Evolutionary conservation across 1,284 basidiomycete species (phyloP).

Genomic region (Butyriboletus appendiculatus): DNA sequence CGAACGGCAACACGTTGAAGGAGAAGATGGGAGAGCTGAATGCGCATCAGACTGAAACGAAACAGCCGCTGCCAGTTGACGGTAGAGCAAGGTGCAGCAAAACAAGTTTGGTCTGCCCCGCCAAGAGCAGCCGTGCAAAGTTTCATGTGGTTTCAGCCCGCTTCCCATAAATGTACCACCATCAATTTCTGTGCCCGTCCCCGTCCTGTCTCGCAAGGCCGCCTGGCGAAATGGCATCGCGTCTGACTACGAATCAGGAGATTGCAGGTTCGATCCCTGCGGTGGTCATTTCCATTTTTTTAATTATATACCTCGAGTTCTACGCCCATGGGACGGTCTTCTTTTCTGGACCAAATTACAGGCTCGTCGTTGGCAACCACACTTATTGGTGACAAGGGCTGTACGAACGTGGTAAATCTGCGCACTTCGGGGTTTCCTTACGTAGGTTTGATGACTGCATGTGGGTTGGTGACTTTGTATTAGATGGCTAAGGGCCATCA

Average conservation of each 20-base stretch:
- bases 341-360: background rate
- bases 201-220: slow-evolving; percentile 34
- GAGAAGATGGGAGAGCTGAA: slow-evolving; percentile 2
- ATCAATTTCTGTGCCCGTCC: background rate
- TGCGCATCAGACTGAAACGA: slow-evolving; percentile 25
- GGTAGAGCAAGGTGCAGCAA: background rate
- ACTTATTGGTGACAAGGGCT: too few species aligned
- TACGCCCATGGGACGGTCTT: too few species aligned
- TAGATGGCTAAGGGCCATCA: background rate
- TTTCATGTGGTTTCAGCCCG: slow-evolving; percentile 21
- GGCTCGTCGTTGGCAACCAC: background rate
- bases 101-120: background rate
- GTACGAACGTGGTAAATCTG: too few species aligned
- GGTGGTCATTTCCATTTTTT: slow-evolving; percentile 24
- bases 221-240: slow-evolving; percentile 69
- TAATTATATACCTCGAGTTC: too few species aligned
- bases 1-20: background rate
- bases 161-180: background rate
- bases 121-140: background rate
- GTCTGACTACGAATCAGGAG: slow-evolving; percentile 73
- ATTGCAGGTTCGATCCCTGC: slow-evolving; percentile 60
- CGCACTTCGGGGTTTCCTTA: too few species aligned
- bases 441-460: too few species aligned
- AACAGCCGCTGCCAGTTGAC: background rate
- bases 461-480: background rate